A percentile compares a stretch with the other conserved stretches of the same genome.
phyloP scores from a whole-genome alignment of 1,284 basidiomycete genomes.

The Pseudozyma hubeiensis region DNA sequence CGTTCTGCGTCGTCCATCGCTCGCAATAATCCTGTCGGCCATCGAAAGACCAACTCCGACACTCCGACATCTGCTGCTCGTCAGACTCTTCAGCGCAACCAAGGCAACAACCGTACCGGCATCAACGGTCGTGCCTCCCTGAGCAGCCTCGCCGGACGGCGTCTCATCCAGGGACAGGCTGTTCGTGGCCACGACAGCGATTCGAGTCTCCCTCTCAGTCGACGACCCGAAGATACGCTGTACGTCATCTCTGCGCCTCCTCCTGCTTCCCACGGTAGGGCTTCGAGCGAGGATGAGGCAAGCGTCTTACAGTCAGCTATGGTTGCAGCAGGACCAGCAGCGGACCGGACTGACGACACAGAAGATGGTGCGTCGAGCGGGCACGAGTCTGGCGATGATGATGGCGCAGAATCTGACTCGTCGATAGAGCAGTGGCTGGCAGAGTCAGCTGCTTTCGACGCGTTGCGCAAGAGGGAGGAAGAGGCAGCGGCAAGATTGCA shows the following conservation, averaged over 20 bases:
- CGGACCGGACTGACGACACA: background rate
- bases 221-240: constrained; percentile 45
- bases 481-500: constrained; percentile 36
- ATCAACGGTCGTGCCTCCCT: constrained; percentile 5
- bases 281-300: constrained; percentile 24
- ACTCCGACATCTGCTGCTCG: background rate
- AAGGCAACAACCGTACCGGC: background rate
- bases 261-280: constrained; percentile 3
- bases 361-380: constrained; percentile 7
- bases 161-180: constrained; percentile 9
- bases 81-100: background rate
- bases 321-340: background rate
- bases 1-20: background rate
- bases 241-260: constrained; percentile 45
- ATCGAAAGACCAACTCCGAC: constrained; percentile 38
- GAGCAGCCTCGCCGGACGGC: constrained; percentile 1
- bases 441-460: constrained; percentile 50
- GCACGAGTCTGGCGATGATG: constrained; percentile 18
- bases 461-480: constrained; percentile 44
- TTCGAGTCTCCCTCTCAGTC: constrained; percentile 34
- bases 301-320: background rate
- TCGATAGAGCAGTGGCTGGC: constrained; percentile 52
- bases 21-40: constrained; percentile 13
- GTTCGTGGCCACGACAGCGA: constrained; percentile 30
- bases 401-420: constrained; percentile 44